Base-by-base conservation (phyloP, 305 asterid genomes). In the Ruellia speciosa region DNA sequence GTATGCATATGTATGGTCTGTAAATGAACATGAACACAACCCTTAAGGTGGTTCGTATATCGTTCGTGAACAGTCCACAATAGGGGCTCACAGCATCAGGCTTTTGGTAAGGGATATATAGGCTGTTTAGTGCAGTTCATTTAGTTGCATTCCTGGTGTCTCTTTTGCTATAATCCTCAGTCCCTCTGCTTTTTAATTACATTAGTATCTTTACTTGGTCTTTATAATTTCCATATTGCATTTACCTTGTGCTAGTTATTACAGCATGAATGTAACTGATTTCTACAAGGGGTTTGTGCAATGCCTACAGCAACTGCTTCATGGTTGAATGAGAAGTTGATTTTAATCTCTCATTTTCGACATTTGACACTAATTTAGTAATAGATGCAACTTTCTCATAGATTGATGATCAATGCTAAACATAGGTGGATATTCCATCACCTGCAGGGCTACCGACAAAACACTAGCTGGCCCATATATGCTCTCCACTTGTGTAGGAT, bases 401-500 rank as follows among this genome's bases (percentile, higher is more conserved):
- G 61, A 2, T 1, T 24, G 31, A 24, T 54, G 67, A 63, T 65
- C 45, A 47, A 41, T 74, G n/a, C 11, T 47, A 37, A 69, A 60
- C 35, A 17, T 72, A 74, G 85, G 85, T 76, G 80, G 79, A 58
- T 59, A 68, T 60, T 65, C 60, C 76, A 70, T 75, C 59, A 71
- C 81, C 72, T 77, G 31, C 31, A 24, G 31, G 31, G 31, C 31
- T 24, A 73, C 76, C 69, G 75, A 79, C 81, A 63, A 70, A 75
- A 75, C 51, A 24, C 31, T 64, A 65, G 50, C 70, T 54, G 71
- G 74, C 77, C 77, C 31, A 24, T 24, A 24, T n/a, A 62, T 60
- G 74, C 79, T 76, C n/a, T n/a, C n/a, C n/a, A n/a, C n/a, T n/a
- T n/a, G n/a, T n/a, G 62, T 82, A 73, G 70, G 64, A 62, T 69